Conservation (phyloP, 345 rosid species). For the Linum lewisii region DNA sequence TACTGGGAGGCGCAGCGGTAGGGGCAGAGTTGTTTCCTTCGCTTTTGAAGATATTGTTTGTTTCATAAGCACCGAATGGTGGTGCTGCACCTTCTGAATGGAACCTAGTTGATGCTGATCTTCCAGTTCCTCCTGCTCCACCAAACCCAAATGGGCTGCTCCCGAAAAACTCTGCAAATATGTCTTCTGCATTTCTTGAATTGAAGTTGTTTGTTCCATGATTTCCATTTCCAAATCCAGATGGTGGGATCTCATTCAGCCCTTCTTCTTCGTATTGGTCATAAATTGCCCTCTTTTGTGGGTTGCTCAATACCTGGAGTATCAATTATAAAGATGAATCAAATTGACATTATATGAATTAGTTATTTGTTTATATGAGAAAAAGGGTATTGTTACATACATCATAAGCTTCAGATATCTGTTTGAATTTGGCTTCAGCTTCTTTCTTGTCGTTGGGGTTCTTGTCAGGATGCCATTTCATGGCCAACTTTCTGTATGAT, state of each 20-base stretch:
- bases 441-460: slow-evolving; percentile 4
- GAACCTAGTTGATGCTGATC: slow-evolving; percentile 46
- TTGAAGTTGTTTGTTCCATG: slow-evolving; percentile 52
- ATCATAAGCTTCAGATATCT: slow-evolving; percentile 1
- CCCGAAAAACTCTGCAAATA: slow-evolving; percentile 90
- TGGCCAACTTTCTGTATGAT: not conserved
- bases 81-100: slow-evolving; percentile 49
- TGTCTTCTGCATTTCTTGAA: slow-evolving; percentile 94
- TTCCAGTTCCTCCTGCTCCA: slow-evolving; percentile 66
- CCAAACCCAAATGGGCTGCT: slow-evolving; percentile 68
- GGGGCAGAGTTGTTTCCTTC: slow-evolving; percentile 30
- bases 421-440: slow-evolving; percentile 7
- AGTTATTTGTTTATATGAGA: not conserved
- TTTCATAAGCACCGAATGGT: slow-evolving; percentile 35
- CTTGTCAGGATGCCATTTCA: slow-evolving; percentile 6
- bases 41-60: slow-evolving; percentile 14
- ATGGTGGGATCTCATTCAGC: slow-evolving; percentile 67
- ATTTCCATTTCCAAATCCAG: slow-evolving; percentile 35
- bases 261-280: slow-evolving; percentile 96
- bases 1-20: slow-evolving; percentile 27
- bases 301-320: slow-evolving; percentile 78
- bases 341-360: not conserved
- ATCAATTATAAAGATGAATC: no score
- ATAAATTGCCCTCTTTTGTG: slow-evolving; percentile 64
- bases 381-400: not conserved